These are phyloP conservation scores for Kluyveromyces sp. DNA, from an alignment of 1,139 yeast genomes.

Conservation along the genomic window DNA sequence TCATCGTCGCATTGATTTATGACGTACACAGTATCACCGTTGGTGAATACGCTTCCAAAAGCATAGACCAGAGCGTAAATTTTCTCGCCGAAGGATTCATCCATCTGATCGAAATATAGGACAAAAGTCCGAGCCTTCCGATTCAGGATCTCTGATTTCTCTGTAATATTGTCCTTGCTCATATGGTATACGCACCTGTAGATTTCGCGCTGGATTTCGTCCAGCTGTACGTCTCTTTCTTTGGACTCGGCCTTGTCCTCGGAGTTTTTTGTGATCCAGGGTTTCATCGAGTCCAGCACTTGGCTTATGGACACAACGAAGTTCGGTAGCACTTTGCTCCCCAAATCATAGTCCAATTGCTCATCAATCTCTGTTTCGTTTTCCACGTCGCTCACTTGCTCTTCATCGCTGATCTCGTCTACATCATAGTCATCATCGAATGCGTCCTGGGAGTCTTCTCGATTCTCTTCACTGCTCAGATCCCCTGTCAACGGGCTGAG, in stretches of 20 bases:
- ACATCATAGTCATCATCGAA: slow-evolving; percentile 30
- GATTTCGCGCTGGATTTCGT: slow-evolving; percentile 24
- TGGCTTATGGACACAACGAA: slow-evolving; percentile 25
- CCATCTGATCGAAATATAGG: slow-evolving; percentile 74
- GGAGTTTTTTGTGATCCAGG: slow-evolving; percentile 22
- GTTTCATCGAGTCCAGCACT: slow-evolving; percentile 23
- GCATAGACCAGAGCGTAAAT: slow-evolving; percentile 82
- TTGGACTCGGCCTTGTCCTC: slow-evolving; percentile 7
- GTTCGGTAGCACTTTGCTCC: slow-evolving; percentile 30
- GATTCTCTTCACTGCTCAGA: slow-evolving; percentile 34
- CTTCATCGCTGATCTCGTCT: slow-evolving; percentile 33
- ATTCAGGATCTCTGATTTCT: background rate
- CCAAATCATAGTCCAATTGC: slow-evolving; percentile 30
- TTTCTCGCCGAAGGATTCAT: slow-evolving; percentile 50
- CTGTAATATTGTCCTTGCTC: slow-evolving; percentile 1
- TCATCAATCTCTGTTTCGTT: slow-evolving; percentile 35
- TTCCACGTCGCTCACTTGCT: slow-evolving; percentile 33
- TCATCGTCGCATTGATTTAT: slow-evolving; percentile 31
- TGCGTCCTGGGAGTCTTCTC: slow-evolving; percentile 44
- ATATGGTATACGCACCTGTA: slow-evolving; percentile 20
- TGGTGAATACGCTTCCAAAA: slow-evolving; percentile 77
- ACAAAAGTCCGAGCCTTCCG: slow-evolving; percentile 42
- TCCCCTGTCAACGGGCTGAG: slow-evolving; percentile 39
- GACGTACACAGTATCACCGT: slow-evolving; percentile 75
- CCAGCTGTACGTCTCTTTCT: slow-evolving; percentile 9